phyloP scores from a whole-genome alignment of 164 flowering plant species.

The Protea cynaroides region DNA sequence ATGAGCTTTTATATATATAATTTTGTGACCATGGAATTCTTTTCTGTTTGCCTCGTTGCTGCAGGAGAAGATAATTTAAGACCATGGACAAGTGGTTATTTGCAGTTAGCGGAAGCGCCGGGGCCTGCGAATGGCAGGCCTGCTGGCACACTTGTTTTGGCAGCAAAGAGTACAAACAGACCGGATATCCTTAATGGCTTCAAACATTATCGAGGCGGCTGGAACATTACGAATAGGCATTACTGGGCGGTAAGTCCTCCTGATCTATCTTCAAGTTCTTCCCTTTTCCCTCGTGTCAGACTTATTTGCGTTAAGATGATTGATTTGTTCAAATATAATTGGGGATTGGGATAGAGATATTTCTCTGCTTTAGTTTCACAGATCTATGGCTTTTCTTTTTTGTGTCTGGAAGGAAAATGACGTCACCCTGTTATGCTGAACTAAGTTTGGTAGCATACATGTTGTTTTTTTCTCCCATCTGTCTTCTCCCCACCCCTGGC shows the following conservation, averaged over 20 bases:
- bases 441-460: no score
- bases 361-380: neutral
- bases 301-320: neutral
- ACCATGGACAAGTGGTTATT: conserved; percentile 31
- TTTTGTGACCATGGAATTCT: no score
- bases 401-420: no score
- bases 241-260: conserved; percentile 63
- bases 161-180: conserved; percentile 47
- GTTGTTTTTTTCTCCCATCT: no score
- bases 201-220: conserved; percentile 49
- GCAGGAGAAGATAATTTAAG: conserved; percentile 48
- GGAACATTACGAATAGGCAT: conserved; percentile 59
- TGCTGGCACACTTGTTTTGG: conserved; percentile 41
- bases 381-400: no score
- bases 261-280: neutral
- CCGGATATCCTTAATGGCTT: conserved; percentile 55
- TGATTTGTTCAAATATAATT: neutral
- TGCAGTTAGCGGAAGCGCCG: conserved; percentile 38
- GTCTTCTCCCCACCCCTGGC: no score
- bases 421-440: no score
- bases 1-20: no score
- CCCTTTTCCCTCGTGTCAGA: no score
- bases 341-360: neutral
- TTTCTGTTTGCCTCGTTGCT: neutral
- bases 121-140: conserved; percentile 30